A percentile compares a stretch with the other conserved stretches of the same genome.
These are phyloP conservation scores for Eugenia klotzschiana DNA, from an alignment of 441 rosid genomes.

Conservation along the genomic window DNA sequence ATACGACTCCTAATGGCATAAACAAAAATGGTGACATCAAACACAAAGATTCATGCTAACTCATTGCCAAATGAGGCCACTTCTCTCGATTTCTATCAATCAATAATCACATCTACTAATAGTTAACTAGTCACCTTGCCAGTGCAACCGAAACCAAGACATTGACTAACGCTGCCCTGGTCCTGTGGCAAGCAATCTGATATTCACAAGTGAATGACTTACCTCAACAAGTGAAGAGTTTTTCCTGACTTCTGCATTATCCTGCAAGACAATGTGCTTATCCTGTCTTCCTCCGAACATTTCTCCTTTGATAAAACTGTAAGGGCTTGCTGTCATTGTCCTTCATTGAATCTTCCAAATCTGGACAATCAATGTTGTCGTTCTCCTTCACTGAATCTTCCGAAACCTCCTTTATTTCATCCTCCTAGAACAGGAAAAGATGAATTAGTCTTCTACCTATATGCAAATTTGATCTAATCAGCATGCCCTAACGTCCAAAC, in stretches of 20 bases:
- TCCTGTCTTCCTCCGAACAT: too few species aligned
- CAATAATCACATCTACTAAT: not conserved
- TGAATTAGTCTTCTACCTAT: not conserved
- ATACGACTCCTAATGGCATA: not conserved
- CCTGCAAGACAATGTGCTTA: too few species aligned
- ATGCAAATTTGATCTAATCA: not conserved
- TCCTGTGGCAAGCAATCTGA: not conserved
- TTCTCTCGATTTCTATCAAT: too few species aligned
- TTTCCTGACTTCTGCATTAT: too few species aligned
- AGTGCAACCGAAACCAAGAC: not conserved
- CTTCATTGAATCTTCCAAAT: too few species aligned
- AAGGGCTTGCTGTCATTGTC: not conserved
- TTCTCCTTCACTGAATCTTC: not conserved
- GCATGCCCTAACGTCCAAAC: not conserved
- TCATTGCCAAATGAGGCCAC: too few species aligned
- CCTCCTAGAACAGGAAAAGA: not conserved
- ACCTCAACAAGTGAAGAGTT: too few species aligned
- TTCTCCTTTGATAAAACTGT: not conserved
- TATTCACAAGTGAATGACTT: not conserved
- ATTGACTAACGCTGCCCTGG: not conserved
- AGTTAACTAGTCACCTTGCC: too few species aligned
- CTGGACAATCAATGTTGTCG: not conserved
- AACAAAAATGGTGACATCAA: not conserved
- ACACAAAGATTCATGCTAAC: not conserved
- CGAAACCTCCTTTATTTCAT: not conserved